Evolutionary conservation across 2,329 filamentous ascomycete genomes (phyloP), one percentile per base, ranked within the genome.

Genomic region (Aspergillus latus): DNA sequence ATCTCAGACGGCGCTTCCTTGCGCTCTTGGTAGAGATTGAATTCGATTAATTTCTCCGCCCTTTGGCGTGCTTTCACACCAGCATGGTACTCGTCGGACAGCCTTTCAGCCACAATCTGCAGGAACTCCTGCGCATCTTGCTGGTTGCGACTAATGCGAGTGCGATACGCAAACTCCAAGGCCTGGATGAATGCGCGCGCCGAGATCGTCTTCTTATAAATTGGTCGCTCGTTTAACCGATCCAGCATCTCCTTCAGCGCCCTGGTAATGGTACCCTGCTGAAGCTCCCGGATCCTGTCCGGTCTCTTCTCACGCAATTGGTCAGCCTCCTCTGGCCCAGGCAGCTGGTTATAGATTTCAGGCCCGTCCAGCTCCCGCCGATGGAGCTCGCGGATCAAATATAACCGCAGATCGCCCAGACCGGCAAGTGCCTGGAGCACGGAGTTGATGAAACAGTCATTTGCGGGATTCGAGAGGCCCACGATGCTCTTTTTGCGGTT

Each of bases 121-220:
- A 99, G 76, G 62, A 99, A 97, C 72, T 99, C 94, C 69, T 99
- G 94, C 9, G 94, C 94, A 77, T 99, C 94, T 74, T 99, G 94
- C 74, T 99, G 94, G 69, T 94, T 91, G 52, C 93, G 83, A 70
- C 90, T 97, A 65, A 99, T 96, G 65, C 90, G 86, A 67, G 95
- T 93, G 54, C 86, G 85, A 69, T 97, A 99, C 0, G 93, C 92
- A 30, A 80, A 79, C 76, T 99, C 94, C 50, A 99, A 79, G 0
- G 89, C 88, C 60, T 83, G 80, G 43, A 99, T 88, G 69, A 99
- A 97, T 0, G 83, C 82, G n/a, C 85, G 83, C 2, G 93, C 92
- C 13, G 90, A 92, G 54, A 97, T 95, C 0, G 91, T 94, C 79
- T 97, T 99, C 69, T 87, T 92, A 73, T 92, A 90, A 64, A 97